A percentile compares a stretch with the other conserved stretches of the same genome.
These are phyloP conservation scores for Kalaharituber pfeilii DNA, from an alignment of 2,329 filamentous ascomycete genomes.

Conservation along the genomic window DNA sequence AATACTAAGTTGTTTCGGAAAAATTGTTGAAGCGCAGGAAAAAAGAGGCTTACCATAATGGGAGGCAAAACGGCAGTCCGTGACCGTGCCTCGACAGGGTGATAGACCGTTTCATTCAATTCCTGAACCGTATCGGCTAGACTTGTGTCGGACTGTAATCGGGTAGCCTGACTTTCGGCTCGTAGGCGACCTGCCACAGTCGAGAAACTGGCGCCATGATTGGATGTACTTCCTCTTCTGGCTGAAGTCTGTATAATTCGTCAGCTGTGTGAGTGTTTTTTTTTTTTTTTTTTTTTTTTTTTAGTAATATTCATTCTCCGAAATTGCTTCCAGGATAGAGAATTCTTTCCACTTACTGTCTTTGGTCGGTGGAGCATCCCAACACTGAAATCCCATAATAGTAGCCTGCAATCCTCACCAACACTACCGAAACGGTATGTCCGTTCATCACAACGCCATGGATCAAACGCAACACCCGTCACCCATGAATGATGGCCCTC, in stretches of 20 bases:
- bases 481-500: constrained; percentile 96
- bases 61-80: constrained; percentile 75
- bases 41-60: constrained; percentile 49
- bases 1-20: not conserved
- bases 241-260: not conserved
- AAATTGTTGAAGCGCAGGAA: not conserved
- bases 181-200: not conserved
- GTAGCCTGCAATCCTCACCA: constrained; percentile 75
- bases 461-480: constrained; percentile 80
- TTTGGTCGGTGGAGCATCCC: constrained; percentile 90
- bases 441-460: constrained; percentile 87
- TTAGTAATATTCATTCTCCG: too few relatives aligned
- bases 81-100: constrained; percentile 69
- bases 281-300: not conserved
- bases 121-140: constrained; percentile 12
- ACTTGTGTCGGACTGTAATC: not conserved
- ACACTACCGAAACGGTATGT: constrained; percentile 95
- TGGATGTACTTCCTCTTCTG: not conserved
- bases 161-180: not conserved
- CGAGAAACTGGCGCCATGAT: not conserved
- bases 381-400: constrained; percentile 94
- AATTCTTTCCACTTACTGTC: constrained; percentile 40
- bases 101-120: constrained; percentile 38
- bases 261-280: not conserved
- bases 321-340: constrained; percentile 5